Conservation (phyloP, 179 eudicot species). For the Carnegiea gigantea region DNA sequence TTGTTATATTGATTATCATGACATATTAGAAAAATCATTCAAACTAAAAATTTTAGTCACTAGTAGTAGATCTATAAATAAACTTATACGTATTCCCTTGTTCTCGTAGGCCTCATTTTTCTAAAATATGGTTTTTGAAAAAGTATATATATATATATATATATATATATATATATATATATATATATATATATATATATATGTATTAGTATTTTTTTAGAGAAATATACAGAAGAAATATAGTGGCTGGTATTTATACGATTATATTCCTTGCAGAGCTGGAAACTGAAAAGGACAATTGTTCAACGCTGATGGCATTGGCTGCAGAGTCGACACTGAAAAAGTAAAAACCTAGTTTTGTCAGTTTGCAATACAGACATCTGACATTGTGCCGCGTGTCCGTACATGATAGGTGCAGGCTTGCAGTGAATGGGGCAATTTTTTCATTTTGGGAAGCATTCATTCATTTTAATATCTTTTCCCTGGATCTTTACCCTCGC, state of each 20-base stretch:
- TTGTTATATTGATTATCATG: too few species aligned
- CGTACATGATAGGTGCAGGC: neutral
- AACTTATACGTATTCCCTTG: too few species aligned
- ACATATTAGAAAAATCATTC: too few species aligned
- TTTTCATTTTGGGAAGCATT: neutral
- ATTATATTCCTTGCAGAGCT: neutral
- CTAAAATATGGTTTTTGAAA: too few species aligned
- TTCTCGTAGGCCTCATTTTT: too few species aligned
- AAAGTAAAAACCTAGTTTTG: slow-evolving; percentile 18
- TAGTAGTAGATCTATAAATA: too few species aligned
- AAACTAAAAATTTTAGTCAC: too few species aligned
- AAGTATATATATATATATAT: too few species aligned
- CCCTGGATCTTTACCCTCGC: neutral
- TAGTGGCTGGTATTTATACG: neutral
- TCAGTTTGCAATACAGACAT: neutral
- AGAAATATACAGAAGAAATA: too few species aligned
- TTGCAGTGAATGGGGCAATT: neutral
- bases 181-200: too few species aligned
- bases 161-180: too few species aligned
- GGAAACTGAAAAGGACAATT: neutral
- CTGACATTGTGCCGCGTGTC: neutral
- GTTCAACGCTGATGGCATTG: neutral
- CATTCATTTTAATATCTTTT: neutral
- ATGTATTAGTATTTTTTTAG: too few species aligned
- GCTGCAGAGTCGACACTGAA: neutral